Evolutionary conservation across 345 rosid genomes (phyloP).

Genomic region (Arabis hirsuta): DNA sequence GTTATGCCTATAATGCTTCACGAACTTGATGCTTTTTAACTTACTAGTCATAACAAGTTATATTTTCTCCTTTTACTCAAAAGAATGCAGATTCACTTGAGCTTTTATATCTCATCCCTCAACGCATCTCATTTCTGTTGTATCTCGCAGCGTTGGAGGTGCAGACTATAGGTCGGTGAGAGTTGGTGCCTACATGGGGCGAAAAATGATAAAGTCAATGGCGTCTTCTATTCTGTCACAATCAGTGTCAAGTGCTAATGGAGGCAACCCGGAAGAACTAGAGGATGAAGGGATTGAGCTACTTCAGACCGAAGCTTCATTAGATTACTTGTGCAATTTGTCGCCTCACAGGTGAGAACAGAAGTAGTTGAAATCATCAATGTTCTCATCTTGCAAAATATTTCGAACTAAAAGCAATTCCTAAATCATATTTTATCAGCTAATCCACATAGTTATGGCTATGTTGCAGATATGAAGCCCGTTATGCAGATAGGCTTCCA

Average conservation of each 20-base stretch:
- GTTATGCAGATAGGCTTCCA: constrained; percentile 75
- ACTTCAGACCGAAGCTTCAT: constrained; percentile 74
- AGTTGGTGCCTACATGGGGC: constrained; percentile 97
- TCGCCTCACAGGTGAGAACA: constrained; percentile 80
- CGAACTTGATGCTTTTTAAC: not conserved
- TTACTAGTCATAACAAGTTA: not conserved
- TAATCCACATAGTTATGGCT: constrained; percentile 18
- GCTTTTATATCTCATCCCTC: not conserved
- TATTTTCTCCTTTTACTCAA: not conserved
- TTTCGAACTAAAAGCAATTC: not conserved
- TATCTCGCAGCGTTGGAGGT: constrained; percentile 80
- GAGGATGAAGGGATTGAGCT: constrained; percentile 73
- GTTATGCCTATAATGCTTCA: constrained; percentile 9
- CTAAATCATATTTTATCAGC: not conserved
- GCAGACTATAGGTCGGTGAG: constrained; percentile 97
- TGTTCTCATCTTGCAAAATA: not conserved
- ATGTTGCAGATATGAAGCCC: constrained; percentile 75
- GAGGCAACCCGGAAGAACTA: constrained; percentile 58
- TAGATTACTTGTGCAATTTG: constrained; percentile 92
- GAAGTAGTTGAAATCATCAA: constrained; percentile 20
- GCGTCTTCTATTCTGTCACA: constrained; percentile 68
- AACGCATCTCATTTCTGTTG: not conserved
- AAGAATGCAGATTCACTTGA: not conserved
- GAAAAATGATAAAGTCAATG: constrained; percentile 73
- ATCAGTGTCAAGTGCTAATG: constrained; percentile 55